phyloP scores from a whole-genome alignment of 2,329 filamentous ascomycete genomes.

The Pezicula radicicola region DNA sequence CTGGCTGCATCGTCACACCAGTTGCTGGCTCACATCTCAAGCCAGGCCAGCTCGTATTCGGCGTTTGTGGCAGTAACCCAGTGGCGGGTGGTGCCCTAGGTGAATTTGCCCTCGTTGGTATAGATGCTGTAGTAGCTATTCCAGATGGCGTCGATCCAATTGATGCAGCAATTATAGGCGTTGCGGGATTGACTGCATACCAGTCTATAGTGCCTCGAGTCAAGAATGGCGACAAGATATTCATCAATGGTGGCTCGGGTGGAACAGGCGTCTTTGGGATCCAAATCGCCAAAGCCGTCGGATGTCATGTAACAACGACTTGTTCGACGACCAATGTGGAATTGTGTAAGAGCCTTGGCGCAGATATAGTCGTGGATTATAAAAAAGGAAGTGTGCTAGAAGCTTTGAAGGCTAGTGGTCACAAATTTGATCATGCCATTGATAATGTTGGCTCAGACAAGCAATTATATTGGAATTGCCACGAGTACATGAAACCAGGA shows the following conservation, averaged over 20 bases:
- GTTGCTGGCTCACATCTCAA: conserved; percentile 8
- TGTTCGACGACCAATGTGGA: conserved; percentile 57
- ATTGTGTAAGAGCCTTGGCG: conserved; percentile 55
- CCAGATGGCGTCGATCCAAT: conserved; percentile 14
- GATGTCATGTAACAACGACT: conserved; percentile 54
- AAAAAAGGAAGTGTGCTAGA: conserved; percentile 13
- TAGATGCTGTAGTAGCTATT: not conserved
- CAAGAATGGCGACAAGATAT: conserved; percentile 50
- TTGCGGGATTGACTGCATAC: conserved; percentile 17
- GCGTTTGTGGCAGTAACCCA: conserved; percentile 17
- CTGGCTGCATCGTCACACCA: conserved; percentile 12
- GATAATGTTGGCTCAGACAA: conserved; percentile 16
- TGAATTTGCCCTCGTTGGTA: conserved; percentile 8
- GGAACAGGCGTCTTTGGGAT: conserved; percentile 59
- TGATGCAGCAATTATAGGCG: conserved; percentile 9
- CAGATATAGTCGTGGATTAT: conserved; percentile 29
- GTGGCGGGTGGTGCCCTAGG: conserved; percentile 9
- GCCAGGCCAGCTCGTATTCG: conserved; percentile 31
- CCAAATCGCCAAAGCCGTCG: conserved; percentile 60
- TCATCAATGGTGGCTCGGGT: conserved; percentile 64
- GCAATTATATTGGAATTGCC: conserved; percentile 13
- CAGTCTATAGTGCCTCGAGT: conserved; percentile 40
- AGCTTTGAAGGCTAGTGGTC: conserved; percentile 7
- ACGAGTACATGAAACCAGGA: conserved; percentile 14
- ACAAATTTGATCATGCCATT: conserved; percentile 18